Percentiles rank a stretch among this genome's conserved stretches.
Evolutionary conservation across 495 filamentous ascomycete species (phyloP).

Genomic region (Neurospora cerealis): DNA sequence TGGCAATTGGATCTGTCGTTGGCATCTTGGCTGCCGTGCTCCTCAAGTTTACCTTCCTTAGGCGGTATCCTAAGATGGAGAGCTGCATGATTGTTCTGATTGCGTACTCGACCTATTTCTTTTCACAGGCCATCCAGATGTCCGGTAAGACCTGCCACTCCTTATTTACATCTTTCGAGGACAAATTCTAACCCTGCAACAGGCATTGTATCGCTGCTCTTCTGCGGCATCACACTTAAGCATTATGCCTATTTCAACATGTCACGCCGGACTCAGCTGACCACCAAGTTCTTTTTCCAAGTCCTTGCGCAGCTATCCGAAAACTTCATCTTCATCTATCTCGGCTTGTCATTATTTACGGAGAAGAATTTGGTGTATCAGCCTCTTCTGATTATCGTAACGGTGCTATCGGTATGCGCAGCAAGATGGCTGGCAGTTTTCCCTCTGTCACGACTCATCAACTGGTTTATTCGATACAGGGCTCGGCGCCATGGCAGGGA

Average conservation of each 20-base stretch:
- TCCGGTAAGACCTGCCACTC: slow-evolving; percentile 56
- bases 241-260: slow-evolving; percentile 99
- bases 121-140: slow-evolving; percentile 86
- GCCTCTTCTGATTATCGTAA: slow-evolving; percentile 89
- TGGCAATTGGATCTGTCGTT: slow-evolving; percentile 77
- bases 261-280: slow-evolving; percentile 93
- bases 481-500: slow-evolving; percentile 66
- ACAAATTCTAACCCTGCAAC: slow-evolving; percentile 4
- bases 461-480: slow-evolving; percentile 88
- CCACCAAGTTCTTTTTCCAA: slow-evolving; percentile 96
- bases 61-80: slow-evolving; percentile 91
- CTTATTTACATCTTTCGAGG: slow-evolving; percentile 5
- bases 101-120: slow-evolving; percentile 94
- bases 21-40: slow-evolving; percentile 78
- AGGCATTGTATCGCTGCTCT: slow-evolving; percentile 95
- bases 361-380: slow-evolving; percentile 81
- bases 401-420: slow-evolving; percentile 80
- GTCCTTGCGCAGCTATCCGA: slow-evolving; percentile 90
- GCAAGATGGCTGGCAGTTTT: slow-evolving; percentile 92
- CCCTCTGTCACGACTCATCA: slow-evolving; percentile 79
- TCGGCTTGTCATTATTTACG: slow-evolving; percentile 88
- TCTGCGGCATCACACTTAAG: slow-evolving; percentile 96
- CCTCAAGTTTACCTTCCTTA: slow-evolving; percentile 85
- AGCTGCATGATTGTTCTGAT: slow-evolving; percentile 89
- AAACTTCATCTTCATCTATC: slow-evolving; percentile 99